Percentiles rank a stretch among this genome's conserved stretches.
Conservation (phyloP, 257 asterid species). For the Plantago ovata region DNA sequence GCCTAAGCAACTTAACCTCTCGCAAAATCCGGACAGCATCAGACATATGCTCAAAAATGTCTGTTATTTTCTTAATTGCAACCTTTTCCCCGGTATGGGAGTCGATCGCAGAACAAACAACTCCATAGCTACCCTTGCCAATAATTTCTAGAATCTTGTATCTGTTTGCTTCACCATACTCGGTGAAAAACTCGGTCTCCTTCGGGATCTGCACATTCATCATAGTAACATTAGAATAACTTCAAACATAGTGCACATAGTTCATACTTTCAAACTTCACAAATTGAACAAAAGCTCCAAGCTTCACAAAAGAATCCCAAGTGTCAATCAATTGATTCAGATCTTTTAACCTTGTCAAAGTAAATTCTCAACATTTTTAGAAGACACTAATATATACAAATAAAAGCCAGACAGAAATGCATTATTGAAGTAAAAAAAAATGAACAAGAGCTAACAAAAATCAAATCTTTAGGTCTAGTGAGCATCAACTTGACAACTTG, state of each 20-base stretch:
- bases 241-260: not conserved
- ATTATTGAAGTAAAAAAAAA: too few relatives aligned
- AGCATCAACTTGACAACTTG: too few relatives aligned
- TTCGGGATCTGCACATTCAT: constrained; percentile 48
- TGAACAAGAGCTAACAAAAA: too few relatives aligned
- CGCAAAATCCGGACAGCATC: constrained; percentile 88
- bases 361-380: too few relatives aligned
- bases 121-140: constrained; percentile 96
- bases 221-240: constrained; percentile 16
- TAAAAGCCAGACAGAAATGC: too few relatives aligned
- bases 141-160: constrained; percentile 81
- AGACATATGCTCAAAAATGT: constrained; percentile 78
- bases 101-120: constrained; percentile 88
- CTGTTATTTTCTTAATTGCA: constrained; percentile 83
- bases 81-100: constrained; percentile 88
- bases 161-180: constrained; percentile 81
- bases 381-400: too few relatives aligned
- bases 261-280: not conserved
- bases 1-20: constrained; percentile 82
- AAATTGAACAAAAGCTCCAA: not conserved
- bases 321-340: too few relatives aligned
- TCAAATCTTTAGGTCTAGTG: too few relatives aligned
- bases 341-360: too few relatives aligned
- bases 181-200: constrained; percentile 70
- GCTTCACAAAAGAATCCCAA: constrained; percentile 2